These are phyloP conservation scores for Hypomontagnella monticulosa DNA, from an alignment of 495 filamentous ascomycete species.

Conservation along the genomic window DNA sequence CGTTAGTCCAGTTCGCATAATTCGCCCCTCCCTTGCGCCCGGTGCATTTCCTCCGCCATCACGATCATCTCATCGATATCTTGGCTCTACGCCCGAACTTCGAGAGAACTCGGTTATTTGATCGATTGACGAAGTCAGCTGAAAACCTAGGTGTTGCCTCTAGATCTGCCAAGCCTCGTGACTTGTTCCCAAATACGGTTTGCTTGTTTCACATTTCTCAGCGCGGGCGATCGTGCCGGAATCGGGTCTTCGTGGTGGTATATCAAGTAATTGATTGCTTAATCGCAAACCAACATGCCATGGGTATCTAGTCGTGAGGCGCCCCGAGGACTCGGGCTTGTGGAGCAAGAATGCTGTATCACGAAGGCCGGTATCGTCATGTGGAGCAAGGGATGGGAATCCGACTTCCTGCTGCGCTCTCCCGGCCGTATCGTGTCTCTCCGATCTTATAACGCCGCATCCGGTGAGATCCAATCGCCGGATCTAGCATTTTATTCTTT, in stretches of 20 bases:
- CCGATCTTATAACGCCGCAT: slow-evolving; percentile 14
- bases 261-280: neutral
- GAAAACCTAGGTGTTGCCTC: slow-evolving; percentile 13
- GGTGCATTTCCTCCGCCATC: neutral
- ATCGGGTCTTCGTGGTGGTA: neutral
- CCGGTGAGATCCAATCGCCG: slow-evolving; percentile 6
- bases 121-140: slow-evolving; percentile 11
- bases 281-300: neutral
- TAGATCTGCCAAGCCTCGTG: neutral
- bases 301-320: neutral
- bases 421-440: neutral
- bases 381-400: slow-evolving; percentile 19
- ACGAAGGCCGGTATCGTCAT: neutral
- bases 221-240: neutral
- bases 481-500: neutral
- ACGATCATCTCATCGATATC: slow-evolving; percentile 7
- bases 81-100: neutral
- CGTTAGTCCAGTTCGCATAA: slow-evolving; percentile 1
- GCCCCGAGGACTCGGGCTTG: slow-evolving; percentile 3
- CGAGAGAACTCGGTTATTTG: slow-evolving; percentile 1
- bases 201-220: neutral
- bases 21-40: slow-evolving; percentile 7
- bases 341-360: slow-evolving; percentile 5
- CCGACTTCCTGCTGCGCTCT: slow-evolving; percentile 3
- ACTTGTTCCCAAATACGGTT: neutral